Percentiles rank a stretch among this genome's conserved stretches.
Conservation (phyloP, 495 filamentous ascomycete species). For the Aspergillus sclerotioniger region DNA sequence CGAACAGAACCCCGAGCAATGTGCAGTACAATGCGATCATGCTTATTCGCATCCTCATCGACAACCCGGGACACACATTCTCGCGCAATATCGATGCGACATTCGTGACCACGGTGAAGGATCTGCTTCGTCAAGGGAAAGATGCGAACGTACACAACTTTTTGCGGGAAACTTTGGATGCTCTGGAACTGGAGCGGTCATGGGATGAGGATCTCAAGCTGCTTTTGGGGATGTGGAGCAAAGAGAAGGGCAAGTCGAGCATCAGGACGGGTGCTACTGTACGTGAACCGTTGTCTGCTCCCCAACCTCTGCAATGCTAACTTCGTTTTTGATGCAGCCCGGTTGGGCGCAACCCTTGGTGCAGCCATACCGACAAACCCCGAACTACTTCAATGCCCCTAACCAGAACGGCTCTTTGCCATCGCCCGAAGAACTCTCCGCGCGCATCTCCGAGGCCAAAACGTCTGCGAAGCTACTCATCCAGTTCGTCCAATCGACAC, state of each 20-base stretch:
- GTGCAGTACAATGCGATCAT: conserved; percentile 96
- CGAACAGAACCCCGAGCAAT: conserved; percentile 59
- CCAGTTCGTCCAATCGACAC: conserved; percentile 83
- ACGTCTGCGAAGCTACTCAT: conserved; percentile 87
- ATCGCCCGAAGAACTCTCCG: conserved; percentile 72
- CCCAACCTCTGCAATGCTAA: background rate
- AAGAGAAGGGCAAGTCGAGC: conserved; percentile 61
- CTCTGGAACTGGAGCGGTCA: conserved; percentile 63
- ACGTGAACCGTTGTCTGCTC: background rate
- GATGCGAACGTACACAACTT: conserved; percentile 81
- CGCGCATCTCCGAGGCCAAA: conserved; percentile 82
- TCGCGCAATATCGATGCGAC: conserved; percentile 81
- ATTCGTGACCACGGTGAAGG: conserved; percentile 73
- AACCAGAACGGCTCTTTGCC: conserved; percentile 57
- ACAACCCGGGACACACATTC: conserved; percentile 89
- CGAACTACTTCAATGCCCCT: conserved; percentile 39
- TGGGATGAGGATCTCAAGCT: conserved; percentile 68
- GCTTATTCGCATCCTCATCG: conserved; percentile 86
- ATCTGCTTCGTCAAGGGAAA: conserved; percentile 65
- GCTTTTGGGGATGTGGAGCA: conserved; percentile 82
- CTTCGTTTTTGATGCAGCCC: conserved; percentile 8
- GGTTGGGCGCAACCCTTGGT: conserved; percentile 5
- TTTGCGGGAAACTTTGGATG: conserved; percentile 77
- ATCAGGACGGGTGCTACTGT: conserved; percentile 1
- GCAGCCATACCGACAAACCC: conserved; percentile 9